Conservation (phyloP, 768 basidiomycete genomes). For the Calvatia gigantea region DNA sequence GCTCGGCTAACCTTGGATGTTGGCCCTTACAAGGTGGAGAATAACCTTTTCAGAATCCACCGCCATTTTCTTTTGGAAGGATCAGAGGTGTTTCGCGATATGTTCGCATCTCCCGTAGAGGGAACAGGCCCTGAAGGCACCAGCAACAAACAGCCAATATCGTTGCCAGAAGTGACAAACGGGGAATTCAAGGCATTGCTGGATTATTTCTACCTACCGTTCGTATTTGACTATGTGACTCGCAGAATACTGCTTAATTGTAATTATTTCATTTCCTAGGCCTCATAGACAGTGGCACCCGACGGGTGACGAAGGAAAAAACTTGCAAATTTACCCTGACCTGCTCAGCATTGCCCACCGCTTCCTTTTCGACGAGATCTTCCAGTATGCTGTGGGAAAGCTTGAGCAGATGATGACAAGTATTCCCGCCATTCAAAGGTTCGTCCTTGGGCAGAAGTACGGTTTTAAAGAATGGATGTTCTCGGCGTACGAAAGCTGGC, state of each 20-base stretch:
- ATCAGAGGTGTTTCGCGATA: slow-evolving; percentile 34
- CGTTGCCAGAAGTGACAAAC: slow-evolving; percentile 26
- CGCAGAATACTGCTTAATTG: neutral
- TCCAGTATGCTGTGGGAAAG: slow-evolving; percentile 28
- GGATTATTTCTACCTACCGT: slow-evolving; percentile 38
- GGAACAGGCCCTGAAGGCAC: slow-evolving; percentile 24
- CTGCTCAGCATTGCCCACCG: slow-evolving; percentile 37
- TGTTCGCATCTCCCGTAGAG: slow-evolving; percentile 27
- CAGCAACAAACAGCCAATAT: slow-evolving; percentile 28
- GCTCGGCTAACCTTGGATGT: neutral
- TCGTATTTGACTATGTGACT: slow-evolving; percentile 29
- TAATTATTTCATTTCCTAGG: neutral
- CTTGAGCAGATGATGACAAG: slow-evolving; percentile 13
- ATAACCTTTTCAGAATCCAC: slow-evolving; percentile 26
- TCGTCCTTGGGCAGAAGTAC: slow-evolving; percentile 35
- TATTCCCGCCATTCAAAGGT: slow-evolving; percentile 25
- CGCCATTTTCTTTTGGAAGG: slow-evolving; percentile 35
- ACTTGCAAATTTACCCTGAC: slow-evolving; percentile 20
- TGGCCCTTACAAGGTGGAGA: too few relatives aligned
- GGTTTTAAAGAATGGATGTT: slow-evolving; percentile 34
- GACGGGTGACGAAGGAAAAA: neutral
- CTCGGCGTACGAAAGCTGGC: slow-evolving; percentile 34
- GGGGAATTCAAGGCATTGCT: slow-evolving; percentile 35
- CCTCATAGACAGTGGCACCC: neutral
- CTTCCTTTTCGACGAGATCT: slow-evolving; percentile 32